These are phyloP conservation scores for Chytridiales sp. DNA, from an alignment of 371 early-diverging fungal species.

Conservation along the genomic window DNA sequence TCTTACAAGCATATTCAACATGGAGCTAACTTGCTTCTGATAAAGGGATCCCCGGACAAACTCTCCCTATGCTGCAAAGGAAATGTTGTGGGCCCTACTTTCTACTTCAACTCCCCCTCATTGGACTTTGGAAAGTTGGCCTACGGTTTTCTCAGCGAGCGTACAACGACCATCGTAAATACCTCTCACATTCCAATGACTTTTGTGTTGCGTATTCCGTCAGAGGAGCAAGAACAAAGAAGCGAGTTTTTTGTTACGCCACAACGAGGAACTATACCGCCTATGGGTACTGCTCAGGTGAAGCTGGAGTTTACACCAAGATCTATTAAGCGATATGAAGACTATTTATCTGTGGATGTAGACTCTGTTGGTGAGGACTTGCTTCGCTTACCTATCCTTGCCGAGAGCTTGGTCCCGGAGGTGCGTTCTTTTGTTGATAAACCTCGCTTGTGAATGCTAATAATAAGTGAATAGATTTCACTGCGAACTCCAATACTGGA, in stretches of 20 bases:
- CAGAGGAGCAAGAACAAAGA: slow-evolving; percentile 1
- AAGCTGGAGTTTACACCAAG: slow-evolving; percentile 38
- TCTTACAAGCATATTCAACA: neutral
- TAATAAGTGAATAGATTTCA: slow-evolving; percentile 25
- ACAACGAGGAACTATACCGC: slow-evolving; percentile 30
- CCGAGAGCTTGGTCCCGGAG: slow-evolving; percentile 49
- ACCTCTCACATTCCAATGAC: slow-evolving; percentile 52
- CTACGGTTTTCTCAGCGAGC: slow-evolving; percentile 40
- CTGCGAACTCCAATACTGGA: slow-evolving; percentile 35
- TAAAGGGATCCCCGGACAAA: slow-evolving; percentile 50
- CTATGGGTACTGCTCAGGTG: slow-evolving; percentile 23
- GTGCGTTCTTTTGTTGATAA: slow-evolving; percentile 18
- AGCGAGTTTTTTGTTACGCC: slow-evolving; percentile 40
- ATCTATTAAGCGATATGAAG: slow-evolving; percentile 28
- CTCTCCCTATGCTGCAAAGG: slow-evolving; percentile 39
- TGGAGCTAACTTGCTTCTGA: neutral
- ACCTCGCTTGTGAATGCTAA: neutral
- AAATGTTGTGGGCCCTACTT: slow-evolving; percentile 53
- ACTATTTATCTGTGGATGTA: slow-evolving; percentile 44
- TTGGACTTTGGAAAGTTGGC: slow-evolving; percentile 45
- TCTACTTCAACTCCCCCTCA: slow-evolving; percentile 40
- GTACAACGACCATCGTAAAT: slow-evolving; percentile 38
- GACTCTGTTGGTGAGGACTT: slow-evolving; percentile 43
- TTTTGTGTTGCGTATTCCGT: slow-evolving; percentile 34
- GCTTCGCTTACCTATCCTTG: slow-evolving; percentile 33